These are phyloP conservation scores for Thielaviopsis cerberus DNA, from an alignment of 2,329 filamentous ascomycete species.

Conservation along the genomic window DNA sequence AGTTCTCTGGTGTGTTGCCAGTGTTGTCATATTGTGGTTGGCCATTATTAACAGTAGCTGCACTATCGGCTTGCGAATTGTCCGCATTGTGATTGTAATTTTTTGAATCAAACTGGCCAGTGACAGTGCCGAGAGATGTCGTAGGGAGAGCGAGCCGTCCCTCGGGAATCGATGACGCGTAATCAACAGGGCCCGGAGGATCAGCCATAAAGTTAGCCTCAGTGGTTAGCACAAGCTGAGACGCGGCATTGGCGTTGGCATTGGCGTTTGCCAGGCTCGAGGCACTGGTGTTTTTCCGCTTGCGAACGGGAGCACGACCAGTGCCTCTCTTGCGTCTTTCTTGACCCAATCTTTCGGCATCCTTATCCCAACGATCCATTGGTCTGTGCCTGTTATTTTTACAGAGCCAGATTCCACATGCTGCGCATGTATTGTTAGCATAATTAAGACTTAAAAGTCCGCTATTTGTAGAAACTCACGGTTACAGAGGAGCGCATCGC, in stretches of 20 bases:
- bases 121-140: not conserved
- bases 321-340: slow-evolving; percentile 31
- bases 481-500: slow-evolving; percentile 68
- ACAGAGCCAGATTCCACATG: slow-evolving; percentile 85
- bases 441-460: slow-evolving; percentile 13
- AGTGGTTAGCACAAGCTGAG: slow-evolving; percentile 22
- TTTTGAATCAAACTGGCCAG: not conserved
- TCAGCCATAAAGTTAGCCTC: slow-evolving; percentile 37
- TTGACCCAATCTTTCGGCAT: slow-evolving; percentile 32
- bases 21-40: slow-evolving; percentile 1
- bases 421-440: slow-evolving; percentile 22
- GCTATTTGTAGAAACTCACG: slow-evolving; percentile 33
- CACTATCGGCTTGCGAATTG: not conserved
- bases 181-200: slow-evolving; percentile 29
- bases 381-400: slow-evolving; percentile 78
- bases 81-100: not conserved
- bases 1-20: slow-evolving; percentile 4
- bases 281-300: slow-evolving; percentile 27
- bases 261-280: slow-evolving; percentile 15
- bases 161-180: slow-evolving; percentile 7
- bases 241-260: slow-evolving; percentile 23
- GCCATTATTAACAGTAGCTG: not conserved
- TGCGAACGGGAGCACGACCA: slow-evolving; percentile 22
- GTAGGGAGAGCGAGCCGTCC: slow-evolving; percentile 3
- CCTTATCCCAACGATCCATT: slow-evolving; percentile 61